Percentiles rank a stretch among this genome's conserved stretches.
These are phyloP conservation scores for Lachancea thermotolerans DNA, from an alignment of 805 yeast species.

Conservation along the genomic window DNA sequence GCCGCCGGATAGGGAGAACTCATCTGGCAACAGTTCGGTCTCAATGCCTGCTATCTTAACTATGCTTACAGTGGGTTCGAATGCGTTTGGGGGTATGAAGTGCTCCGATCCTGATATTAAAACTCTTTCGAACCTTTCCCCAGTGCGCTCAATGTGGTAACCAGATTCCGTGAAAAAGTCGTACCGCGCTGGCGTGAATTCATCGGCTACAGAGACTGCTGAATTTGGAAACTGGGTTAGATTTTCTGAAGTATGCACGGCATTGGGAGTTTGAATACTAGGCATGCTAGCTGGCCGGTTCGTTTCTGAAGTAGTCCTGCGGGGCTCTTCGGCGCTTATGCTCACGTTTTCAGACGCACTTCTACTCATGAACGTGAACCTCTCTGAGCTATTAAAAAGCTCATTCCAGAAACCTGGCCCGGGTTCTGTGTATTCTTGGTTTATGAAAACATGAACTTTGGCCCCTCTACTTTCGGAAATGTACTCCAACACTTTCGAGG, in stretches of 20 bases:
- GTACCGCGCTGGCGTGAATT: neutral
- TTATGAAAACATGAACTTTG: constrained; percentile 25
- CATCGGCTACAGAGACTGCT: neutral
- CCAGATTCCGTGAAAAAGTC: constrained; percentile 16
- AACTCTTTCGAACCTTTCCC: constrained; percentile 19
- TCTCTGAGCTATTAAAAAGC: constrained; percentile 16
- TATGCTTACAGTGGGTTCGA: constrained; percentile 11
- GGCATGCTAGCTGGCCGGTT: too few species aligned
- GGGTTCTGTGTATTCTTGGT: constrained; percentile 18
- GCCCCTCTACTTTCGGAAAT: constrained; percentile 13
- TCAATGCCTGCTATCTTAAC: constrained; percentile 8
- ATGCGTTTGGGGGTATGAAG: constrained; percentile 15
- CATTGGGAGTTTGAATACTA: too few species aligned
- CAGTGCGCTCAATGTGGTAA: constrained; percentile 10
- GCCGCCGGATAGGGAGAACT: constrained; percentile 13
- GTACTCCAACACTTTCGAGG: constrained; percentile 15
- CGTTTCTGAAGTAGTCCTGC: too few species aligned
- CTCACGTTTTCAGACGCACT: neutral
- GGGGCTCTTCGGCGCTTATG: neutral
- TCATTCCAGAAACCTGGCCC: constrained; percentile 28
- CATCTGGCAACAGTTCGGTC: constrained; percentile 13
- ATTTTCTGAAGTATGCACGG: neutral
- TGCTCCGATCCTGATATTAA: constrained; percentile 20
- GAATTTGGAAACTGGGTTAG: too few species aligned
- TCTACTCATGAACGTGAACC: constrained; percentile 15